These are phyloP conservation scores for Cerioporus squamosus DNA, from an alignment of 1,284 basidiomycete genomes.

Conservation along the genomic window DNA sequence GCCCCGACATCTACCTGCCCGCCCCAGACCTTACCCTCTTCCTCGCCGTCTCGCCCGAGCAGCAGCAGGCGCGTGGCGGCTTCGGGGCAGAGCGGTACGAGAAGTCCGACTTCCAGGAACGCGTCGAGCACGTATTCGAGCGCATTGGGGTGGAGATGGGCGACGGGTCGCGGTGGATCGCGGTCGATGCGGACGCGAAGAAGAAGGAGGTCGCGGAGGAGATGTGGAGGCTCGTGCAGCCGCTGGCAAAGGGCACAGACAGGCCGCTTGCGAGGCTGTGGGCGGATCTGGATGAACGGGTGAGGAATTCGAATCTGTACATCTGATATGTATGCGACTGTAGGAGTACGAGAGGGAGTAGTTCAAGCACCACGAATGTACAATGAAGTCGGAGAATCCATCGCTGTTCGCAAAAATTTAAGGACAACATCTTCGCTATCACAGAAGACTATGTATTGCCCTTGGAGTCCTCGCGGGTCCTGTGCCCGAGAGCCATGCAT, in stretches of 20 bases:
- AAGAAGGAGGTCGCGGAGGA: conserved; percentile 61
- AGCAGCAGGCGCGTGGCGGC: conserved; percentile 77
- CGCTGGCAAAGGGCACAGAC: conserved; percentile 42
- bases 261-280: conserved; percentile 48
- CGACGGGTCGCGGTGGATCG: conserved; percentile 54
- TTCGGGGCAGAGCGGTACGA: conserved; percentile 94
- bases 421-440: too few relatives aligned
- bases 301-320: conserved; percentile 28
- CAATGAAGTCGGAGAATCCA: too few relatives aligned
- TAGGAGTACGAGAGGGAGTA: too few relatives aligned
- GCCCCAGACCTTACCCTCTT: conserved; percentile 90
- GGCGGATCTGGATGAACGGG: conserved; percentile 33
- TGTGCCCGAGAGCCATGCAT: too few relatives aligned
- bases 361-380: too few relatives aligned
- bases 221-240: conserved; percentile 58
- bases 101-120: conserved; percentile 73
- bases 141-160: conserved; percentile 62
- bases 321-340: conserved; percentile 6
- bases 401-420: too few relatives aligned
- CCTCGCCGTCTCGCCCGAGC: conserved; percentile 80
- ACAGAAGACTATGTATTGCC: too few relatives aligned
- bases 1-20: conserved; percentile 87
- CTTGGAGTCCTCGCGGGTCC: too few relatives aligned
- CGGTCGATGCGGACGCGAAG: conserved; percentile 66
- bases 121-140: conserved; percentile 69